phyloP scores from a whole-genome alignment of 2,329 filamentous ascomycete genomes.

The Alternaria angustiovoidea region DNA sequence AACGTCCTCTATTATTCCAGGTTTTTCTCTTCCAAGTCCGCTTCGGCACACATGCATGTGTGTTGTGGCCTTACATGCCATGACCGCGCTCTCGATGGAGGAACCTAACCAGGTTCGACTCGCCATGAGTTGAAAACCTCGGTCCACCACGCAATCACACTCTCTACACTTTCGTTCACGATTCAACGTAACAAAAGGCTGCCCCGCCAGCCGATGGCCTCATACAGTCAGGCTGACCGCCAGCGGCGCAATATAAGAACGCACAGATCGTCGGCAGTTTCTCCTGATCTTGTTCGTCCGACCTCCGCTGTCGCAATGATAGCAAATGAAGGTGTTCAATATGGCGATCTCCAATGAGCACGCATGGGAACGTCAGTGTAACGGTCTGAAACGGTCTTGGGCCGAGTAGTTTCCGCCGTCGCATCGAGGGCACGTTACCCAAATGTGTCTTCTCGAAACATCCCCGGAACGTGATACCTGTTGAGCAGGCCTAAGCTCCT shows the following conservation, averaged over 20 bases:
- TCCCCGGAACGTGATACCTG: conserved; percentile 18
- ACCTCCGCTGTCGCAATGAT: conserved; percentile 9
- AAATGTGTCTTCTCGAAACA: conserved; percentile 20
- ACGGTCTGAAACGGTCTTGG: conserved; percentile 20
- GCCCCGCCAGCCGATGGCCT: not conserved
- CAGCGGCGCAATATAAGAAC: conserved; percentile 5
- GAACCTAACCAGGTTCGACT: not conserved
- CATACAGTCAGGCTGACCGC: not conserved
- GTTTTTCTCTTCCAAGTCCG: not conserved
- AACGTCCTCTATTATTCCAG: not conserved
- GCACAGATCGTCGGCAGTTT: conserved; percentile 24
- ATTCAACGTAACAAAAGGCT: not conserved
- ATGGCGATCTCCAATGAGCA: conserved; percentile 10
- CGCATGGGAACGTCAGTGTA: conserved; percentile 10
- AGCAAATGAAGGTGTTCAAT: conserved; percentile 18
- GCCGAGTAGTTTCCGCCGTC: conserved; percentile 6
- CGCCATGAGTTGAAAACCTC: not conserved
- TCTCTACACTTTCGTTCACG: not conserved
- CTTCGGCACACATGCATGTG: not conserved
- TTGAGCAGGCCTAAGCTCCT: conserved; percentile 21
- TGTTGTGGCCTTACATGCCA: not conserved
- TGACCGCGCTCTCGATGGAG: not conserved
- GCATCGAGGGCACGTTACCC: conserved; percentile 3
- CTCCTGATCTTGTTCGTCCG: conserved; percentile 14
- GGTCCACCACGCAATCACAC: not conserved